Evolutionary conservation across 345 rosid species (phyloP), one percentile per base, ranked within the genome.

Genomic region (Acer saccharum): DNA sequence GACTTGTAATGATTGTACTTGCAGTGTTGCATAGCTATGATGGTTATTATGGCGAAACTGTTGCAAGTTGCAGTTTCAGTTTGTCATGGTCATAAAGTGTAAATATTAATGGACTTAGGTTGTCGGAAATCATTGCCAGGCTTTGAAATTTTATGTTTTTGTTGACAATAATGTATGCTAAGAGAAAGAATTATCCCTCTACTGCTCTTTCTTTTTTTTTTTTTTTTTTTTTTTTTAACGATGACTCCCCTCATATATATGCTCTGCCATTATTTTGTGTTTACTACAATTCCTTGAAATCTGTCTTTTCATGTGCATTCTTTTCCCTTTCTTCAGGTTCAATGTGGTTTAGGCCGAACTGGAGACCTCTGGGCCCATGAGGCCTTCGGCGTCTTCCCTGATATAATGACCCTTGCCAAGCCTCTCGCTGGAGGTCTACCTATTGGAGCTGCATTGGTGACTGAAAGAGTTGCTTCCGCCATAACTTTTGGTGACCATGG

Each of bases 361-460:
- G 97, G 96, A 73, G 79, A 82, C 65, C 91, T 95, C 18, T 91
- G 98, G 99, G 96, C 98, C 3, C 86, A 95, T 6, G 97, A 90
- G 80, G 84, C 86, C 46, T 93, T 80, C 5, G 89, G 88, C 27
- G 86, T 92, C 27, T 76, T 81, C 75, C 98, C 98, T 7, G 97
- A 95, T 72, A 89, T 95, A 68, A 91, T 96, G 99, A 96, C 97
- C 2, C 88, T 96, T 5, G 98, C 99, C 61, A 96, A 96, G 79
- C 98, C 99, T 39, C 95, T 94, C 75, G 99, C 99, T 0, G 98
- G 98, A 60, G 99, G 99, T 44, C 87, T 95, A 65, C 99, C 97
- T 2, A 88, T 93, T 25, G 98, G 96, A 83, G 98, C 97, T 18
- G 89, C 80, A 52, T 81, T 96, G 10, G 91, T 91, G 71, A 90